phyloP scores from a whole-genome alignment of 805 yeast species.

The Cyberlindnera mississippiensis region DNA sequence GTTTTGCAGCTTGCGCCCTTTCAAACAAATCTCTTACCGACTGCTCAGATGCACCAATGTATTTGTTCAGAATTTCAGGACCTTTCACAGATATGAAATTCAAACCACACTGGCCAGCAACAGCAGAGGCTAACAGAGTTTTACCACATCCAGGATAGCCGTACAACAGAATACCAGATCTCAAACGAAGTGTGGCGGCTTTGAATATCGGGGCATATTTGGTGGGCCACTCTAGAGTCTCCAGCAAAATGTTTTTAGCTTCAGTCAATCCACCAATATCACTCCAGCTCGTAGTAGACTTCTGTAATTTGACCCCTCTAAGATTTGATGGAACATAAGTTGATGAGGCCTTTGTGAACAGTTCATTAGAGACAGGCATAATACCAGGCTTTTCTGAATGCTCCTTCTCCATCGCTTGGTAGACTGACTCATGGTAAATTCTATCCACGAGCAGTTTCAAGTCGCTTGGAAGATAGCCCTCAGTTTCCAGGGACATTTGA shows the following conservation, averaged over 20 bases:
- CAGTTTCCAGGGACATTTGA: constrained; percentile 67
- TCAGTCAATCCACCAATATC: constrained; percentile 86
- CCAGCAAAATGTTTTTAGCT: constrained; percentile 72
- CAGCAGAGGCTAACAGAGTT: constrained; percentile 87
- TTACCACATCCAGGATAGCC: constrained; percentile 99
- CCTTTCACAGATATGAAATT: constrained; percentile 93
- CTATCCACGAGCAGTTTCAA: constrained; percentile 68
- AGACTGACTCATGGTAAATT: constrained; percentile 47
- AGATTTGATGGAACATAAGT: constrained; percentile 77
- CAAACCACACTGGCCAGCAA: constrained; percentile 89
- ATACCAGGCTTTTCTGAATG: not conserved
- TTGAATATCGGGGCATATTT: constrained; percentile 94
- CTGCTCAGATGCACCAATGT: constrained; percentile 96
- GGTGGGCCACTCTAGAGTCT: constrained; percentile 96
- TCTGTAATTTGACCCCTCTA: constrained; percentile 83
- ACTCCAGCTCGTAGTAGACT: constrained; percentile 68
- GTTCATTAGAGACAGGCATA: constrained; percentile 27
- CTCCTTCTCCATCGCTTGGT: constrained; percentile 13
- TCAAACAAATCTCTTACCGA: constrained; percentile 90
- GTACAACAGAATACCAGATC: constrained; percentile 86
- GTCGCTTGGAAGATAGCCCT: constrained; percentile 87
- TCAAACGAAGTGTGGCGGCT: constrained; percentile 76
- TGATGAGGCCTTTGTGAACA: constrained; percentile 54
- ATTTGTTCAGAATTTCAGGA: constrained; percentile 91
- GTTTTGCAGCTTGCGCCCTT: constrained; percentile 91